Percentiles rank a stretch among this genome's conserved stretches.
Conservation (phyloP, 2,329 filamentous ascomycete species). For the Calonectria pauciramosa region DNA sequence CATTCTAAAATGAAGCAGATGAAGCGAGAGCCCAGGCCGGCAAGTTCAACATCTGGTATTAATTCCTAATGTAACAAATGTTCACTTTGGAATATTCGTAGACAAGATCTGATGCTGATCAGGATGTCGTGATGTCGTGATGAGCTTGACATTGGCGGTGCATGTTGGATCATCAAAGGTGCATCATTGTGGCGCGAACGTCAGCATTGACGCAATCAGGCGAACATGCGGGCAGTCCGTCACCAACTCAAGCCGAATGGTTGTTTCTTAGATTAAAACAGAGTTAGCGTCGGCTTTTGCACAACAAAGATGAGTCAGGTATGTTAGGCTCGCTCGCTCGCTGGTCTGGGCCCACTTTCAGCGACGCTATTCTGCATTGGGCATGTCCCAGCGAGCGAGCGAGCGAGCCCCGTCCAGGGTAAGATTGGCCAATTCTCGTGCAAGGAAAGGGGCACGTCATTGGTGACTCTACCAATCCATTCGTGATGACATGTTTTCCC, state of each 20-base stretch:
- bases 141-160: neutral
- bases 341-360: neutral
- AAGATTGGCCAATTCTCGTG: neutral
- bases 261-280: too few relatives aligned
- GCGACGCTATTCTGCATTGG: neutral
- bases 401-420: neutral
- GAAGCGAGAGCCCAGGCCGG: too few relatives aligned
- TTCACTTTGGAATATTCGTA: neutral
- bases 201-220: too few relatives aligned
- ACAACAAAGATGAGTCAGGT: neutral
- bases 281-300: too few relatives aligned
- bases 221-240: too few relatives aligned
- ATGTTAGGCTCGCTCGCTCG: neutral
- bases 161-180: neutral
- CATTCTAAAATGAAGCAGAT: too few relatives aligned
- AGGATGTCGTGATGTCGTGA: too few relatives aligned
- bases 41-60: too few relatives aligned
- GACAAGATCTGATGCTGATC: neutral
- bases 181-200: neutral
- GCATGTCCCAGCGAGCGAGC: conserved; percentile 1
- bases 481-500: neutral
- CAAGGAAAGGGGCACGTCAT: neutral
- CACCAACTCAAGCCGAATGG: too few relatives aligned
- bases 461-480: neutral
- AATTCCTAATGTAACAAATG: neutral